These are phyloP conservation scores for Cryptococcus floricola DNA, from an alignment of 1,284 basidiomycete genomes.

Conservation along the genomic window DNA sequence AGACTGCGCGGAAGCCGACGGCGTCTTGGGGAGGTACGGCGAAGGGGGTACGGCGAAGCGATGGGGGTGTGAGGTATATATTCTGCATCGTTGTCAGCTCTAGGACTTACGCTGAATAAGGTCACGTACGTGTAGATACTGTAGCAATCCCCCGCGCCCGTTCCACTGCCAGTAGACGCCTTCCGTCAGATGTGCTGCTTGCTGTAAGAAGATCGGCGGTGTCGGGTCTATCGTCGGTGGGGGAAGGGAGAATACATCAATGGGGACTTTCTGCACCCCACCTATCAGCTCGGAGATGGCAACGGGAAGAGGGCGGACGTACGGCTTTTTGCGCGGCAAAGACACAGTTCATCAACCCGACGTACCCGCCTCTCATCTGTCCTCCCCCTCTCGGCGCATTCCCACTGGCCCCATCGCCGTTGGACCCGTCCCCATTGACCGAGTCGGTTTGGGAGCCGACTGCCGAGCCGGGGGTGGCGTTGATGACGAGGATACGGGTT, in stretches of 20 bases:
- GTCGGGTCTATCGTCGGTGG: slow-evolving; percentile 65
- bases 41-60: slow-evolving; percentile 66
- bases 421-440: not conserved
- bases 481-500: slow-evolving; percentile 83
- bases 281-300: not conserved
- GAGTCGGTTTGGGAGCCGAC: slow-evolving; percentile 5
- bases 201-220: slow-evolving; percentile 80
- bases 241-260: slow-evolving; percentile 91
- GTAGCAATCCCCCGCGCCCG: slow-evolving; percentile 68
- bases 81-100: slow-evolving; percentile 50
- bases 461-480: slow-evolving; percentile 65
- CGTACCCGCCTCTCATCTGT: slow-evolving; percentile 52
- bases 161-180: slow-evolving; percentile 84
- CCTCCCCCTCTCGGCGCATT: slow-evolving; percentile 50
- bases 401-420: slow-evolving; percentile 1
- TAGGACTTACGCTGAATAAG: not conserved
- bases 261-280: slow-evolving; percentile 74
- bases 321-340: slow-evolving; percentile 97
- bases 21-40: slow-evolving; percentile 88
- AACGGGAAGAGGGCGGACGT: slow-evolving; percentile 29
- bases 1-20: slow-evolving; percentile 94
- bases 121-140: slow-evolving; percentile 72
- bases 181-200: slow-evolving; percentile 90
- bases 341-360: slow-evolving; percentile 98
- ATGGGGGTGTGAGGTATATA: slow-evolving; percentile 80